A percentile compares a stretch with the other conserved stretches of the same genome.
These are phyloP conservation scores for Lipomyces spencermartinsiae DNA, from an alignment of 805 yeast genomes.

Conservation along the genomic window DNA sequence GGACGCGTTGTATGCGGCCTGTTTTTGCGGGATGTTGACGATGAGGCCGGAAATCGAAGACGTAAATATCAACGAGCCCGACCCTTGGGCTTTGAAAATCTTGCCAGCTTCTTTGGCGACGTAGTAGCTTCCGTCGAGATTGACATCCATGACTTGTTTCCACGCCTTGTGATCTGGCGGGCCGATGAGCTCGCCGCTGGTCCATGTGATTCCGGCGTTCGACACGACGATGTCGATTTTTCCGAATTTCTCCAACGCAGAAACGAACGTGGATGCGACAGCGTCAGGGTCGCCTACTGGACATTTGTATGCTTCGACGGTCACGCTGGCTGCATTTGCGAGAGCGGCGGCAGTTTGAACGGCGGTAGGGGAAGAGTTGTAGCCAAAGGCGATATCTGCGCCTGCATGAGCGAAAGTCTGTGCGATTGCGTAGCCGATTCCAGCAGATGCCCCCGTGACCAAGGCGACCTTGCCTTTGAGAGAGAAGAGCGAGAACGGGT, in stretches of 20 bases:
- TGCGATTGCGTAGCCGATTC: conserved; percentile 59
- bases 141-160: conserved; percentile 28
- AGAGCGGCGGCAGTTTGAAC: conserved; percentile 64
- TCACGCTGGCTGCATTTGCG: conserved; percentile 64
- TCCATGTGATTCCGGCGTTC: conserved; percentile 38
- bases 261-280: conserved; percentile 57
- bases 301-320: conserved; percentile 67
- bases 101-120: conserved; percentile 74
- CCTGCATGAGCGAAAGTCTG: conserved; percentile 55
- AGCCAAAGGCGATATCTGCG: conserved; percentile 49
- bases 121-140: conserved; percentile 35
- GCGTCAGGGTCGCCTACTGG: conserved; percentile 56
- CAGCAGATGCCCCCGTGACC: conserved; percentile 60
- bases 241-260: conserved; percentile 42
- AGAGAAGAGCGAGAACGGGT: conserved; percentile 31
- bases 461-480: conserved; percentile 50
- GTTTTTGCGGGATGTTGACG: conserved; percentile 62
- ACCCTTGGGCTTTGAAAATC: conserved; percentile 20
- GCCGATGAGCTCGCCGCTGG: conserved; percentile 29
- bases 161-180: conserved; percentile 30
- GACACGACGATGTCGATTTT: conserved; percentile 36
- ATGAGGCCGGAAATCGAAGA: conserved; percentile 61
- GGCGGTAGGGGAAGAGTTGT: conserved; percentile 59
- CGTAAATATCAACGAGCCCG: conserved; percentile 49
- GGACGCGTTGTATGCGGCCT: conserved; percentile 60